Percentiles rank a stretch among this genome's conserved stretches.
phyloP scores from a whole-genome alignment of 257 asterid genomes.

The Penstemon davidsonii region DNA sequence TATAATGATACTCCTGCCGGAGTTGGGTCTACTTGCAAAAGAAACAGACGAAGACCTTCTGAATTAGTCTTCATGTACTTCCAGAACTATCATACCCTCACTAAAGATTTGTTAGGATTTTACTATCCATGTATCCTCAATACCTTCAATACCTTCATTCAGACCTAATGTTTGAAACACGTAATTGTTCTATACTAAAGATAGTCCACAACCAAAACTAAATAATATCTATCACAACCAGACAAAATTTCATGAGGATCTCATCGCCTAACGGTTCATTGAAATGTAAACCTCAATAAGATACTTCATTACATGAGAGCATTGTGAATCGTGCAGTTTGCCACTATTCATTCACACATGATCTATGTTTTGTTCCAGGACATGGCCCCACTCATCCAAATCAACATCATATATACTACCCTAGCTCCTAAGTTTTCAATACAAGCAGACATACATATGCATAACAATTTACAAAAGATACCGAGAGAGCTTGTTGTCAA shows the following conservation, averaged over 20 bases:
- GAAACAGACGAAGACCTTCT: not conserved
- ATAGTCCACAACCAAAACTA: not conserved
- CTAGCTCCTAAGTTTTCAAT: no score
- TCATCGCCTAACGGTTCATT: conserved; percentile 11
- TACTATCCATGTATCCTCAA: not conserved
- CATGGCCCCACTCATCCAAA: not conserved
- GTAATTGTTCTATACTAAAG: not conserved
- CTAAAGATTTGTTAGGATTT: no score
- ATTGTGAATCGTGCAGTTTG: not conserved
- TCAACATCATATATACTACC: no score
- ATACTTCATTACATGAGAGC: not conserved
- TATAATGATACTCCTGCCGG: not conserved
- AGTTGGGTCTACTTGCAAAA: not conserved
- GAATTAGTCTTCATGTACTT: no score
- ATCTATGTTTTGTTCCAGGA: not conserved
- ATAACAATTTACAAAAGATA: not conserved
- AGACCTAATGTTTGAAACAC: not conserved
- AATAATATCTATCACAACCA: not conserved
- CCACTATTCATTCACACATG: not conserved
- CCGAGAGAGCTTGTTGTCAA: not conserved
- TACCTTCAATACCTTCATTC: not conserved
- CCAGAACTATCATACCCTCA: no score
- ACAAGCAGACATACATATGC: not conserved
- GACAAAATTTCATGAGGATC: conserved; percentile 7
- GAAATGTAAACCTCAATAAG: conserved; percentile 1